Percentiles rank a stretch among this genome's conserved stretches.
Conservation (phyloP, 768 basidiomycete genomes). For the Fomitopsis pulvina region DNA sequence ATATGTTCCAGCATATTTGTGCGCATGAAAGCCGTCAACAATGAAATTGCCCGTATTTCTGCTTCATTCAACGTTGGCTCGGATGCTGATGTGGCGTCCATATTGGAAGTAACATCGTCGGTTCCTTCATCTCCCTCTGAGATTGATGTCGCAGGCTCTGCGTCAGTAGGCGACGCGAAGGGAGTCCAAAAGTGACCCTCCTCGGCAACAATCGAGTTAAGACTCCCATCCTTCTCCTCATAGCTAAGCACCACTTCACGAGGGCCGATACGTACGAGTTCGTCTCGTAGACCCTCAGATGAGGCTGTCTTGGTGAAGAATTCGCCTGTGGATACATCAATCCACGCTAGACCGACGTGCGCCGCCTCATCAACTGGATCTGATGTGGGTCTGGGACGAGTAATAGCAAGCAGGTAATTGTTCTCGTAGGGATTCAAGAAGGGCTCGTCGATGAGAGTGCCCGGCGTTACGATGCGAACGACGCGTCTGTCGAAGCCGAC, state of each 20-base stretch:
- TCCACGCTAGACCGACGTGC: slow-evolving; percentile 75
- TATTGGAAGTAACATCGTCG: slow-evolving; percentile 18
- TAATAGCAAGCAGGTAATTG: slow-evolving; percentile 80
- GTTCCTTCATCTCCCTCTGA: slow-evolving; percentile 4
- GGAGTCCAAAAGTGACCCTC: slow-evolving; percentile 53
- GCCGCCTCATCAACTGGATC: neutral
- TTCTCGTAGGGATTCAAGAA: slow-evolving; percentile 84
- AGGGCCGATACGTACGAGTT: slow-evolving; percentile 75
- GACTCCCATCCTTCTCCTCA: slow-evolving; percentile 32
- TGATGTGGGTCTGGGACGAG: neutral
- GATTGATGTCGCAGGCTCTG: neutral
- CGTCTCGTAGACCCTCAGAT: slow-evolving; percentile 60
- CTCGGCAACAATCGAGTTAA: slow-evolving; percentile 44
- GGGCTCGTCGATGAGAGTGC: slow-evolving; percentile 88
- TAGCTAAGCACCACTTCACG: slow-evolving; percentile 72
- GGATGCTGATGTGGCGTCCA: neutral
- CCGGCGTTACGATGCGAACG: slow-evolving; percentile 84
- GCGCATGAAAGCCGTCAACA: slow-evolving; percentile 61
- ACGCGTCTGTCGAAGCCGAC: slow-evolving; percentile 74
- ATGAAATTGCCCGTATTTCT: slow-evolving; percentile 51
- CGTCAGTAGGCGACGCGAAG: slow-evolving; percentile 13
- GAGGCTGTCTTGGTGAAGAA: slow-evolving; percentile 70
- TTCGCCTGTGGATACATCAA: slow-evolving; percentile 91
- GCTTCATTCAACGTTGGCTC: slow-evolving; percentile 19
- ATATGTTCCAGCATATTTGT: slow-evolving; percentile 71